phyloP scores from a whole-genome alignment of 2,329 filamentous ascomycete genomes.

The Calonectria pauciramosa region DNA sequence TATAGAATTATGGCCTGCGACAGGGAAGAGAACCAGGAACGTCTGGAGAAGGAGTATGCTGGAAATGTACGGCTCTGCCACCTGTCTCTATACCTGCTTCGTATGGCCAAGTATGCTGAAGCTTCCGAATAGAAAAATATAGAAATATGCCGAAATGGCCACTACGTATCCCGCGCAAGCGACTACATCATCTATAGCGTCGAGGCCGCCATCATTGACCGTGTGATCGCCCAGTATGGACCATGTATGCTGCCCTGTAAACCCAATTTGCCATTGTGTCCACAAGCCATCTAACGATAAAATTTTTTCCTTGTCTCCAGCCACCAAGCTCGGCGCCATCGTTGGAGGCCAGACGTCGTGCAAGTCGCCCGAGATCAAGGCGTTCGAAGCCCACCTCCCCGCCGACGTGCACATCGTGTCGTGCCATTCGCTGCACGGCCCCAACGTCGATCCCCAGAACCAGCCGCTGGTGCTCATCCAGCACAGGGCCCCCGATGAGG shows the following conservation, averaged over 20 bases:
- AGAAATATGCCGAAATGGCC: slow-evolving; percentile 92
- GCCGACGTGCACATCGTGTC: slow-evolving; percentile 92
- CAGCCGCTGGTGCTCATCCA: slow-evolving; percentile 96
- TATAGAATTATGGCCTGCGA: slow-evolving; percentile 95
- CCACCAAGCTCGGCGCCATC: slow-evolving; percentile 94
- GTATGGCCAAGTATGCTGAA: slow-evolving; percentile 60
- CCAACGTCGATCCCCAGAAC: slow-evolving; percentile 86
- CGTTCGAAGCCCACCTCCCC: slow-evolving; percentile 91
- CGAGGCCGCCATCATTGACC: slow-evolving; percentile 91
- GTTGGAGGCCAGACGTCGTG: slow-evolving; percentile 98
- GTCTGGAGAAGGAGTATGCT: slow-evolving; percentile 83
- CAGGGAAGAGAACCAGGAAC: slow-evolving; percentile 88
- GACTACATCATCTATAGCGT: slow-evolving; percentile 99
- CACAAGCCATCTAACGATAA: slow-evolving; percentile 2
- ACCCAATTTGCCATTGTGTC: not conserved
- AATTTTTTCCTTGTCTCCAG: slow-evolving; percentile 59
- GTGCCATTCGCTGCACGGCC: slow-evolving; percentile 96
- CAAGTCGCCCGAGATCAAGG: slow-evolving; percentile 95
- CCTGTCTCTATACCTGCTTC: slow-evolving; percentile 44
- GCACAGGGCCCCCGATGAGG: slow-evolving; percentile 85
- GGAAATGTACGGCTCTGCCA: slow-evolving; percentile 77
- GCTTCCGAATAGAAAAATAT: slow-evolving; percentile 75
- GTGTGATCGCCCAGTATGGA: slow-evolving; percentile 88
- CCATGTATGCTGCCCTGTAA: slow-evolving; percentile 75
- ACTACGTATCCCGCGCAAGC: slow-evolving; percentile 94